phyloP scores from a whole-genome alignment of 768 basidiomycete genomes.

The Fomitopsis serialis region DNA sequence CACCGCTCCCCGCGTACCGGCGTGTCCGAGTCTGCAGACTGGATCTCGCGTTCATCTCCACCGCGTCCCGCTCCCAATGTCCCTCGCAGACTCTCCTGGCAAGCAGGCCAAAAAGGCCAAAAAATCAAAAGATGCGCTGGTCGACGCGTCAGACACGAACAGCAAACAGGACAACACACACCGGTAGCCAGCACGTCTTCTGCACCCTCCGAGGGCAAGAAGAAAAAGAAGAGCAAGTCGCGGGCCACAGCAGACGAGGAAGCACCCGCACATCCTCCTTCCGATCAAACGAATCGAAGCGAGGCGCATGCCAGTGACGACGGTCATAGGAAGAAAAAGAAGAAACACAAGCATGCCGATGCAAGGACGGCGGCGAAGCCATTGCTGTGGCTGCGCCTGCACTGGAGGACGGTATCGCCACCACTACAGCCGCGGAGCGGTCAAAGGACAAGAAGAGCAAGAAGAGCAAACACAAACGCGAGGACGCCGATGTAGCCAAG shows the following conservation, averaged over 20 bases:
- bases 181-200: not conserved
- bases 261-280: not conserved
- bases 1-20: too few species aligned
- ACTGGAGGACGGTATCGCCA: not conserved
- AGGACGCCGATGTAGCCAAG: not conserved
- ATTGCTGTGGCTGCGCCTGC: not conserved
- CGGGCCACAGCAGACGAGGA: constrained; percentile 4
- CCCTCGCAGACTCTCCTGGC: not conserved
- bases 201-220: not conserved
- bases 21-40: constrained; percentile 1
- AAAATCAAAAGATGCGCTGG: not conserved
- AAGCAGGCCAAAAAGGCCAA: not conserved
- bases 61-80: not conserved
- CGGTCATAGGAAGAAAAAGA: constrained; percentile 8
- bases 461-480: not conserved
- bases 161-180: not conserved
- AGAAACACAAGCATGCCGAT: constrained; percentile 9
- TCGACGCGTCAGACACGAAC: not conserved
- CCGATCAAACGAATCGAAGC: not conserved
- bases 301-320: not conserved
- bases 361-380: not conserved
- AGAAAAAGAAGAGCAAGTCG: constrained; percentile 14
- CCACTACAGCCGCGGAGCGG: not conserved
- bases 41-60: not conserved
- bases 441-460: not conserved